Conservation (phyloP, 495 filamentous ascomycete genomes). For the Arthonia radiata region DNA sequence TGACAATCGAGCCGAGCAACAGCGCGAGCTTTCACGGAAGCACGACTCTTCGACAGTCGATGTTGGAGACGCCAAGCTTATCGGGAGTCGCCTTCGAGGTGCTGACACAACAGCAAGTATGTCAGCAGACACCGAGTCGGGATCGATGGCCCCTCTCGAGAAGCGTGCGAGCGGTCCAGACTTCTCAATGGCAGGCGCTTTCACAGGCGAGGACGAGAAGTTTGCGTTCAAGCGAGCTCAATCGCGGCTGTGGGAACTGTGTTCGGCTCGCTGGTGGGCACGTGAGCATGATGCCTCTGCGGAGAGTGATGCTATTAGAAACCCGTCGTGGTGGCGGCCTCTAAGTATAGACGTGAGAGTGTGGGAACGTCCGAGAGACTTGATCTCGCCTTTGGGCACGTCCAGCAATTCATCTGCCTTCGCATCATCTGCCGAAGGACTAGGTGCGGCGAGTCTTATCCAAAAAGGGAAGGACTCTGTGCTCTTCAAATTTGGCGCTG, state of each 20-base stretch:
- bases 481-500: conserved; percentile 13
- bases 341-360: conserved; percentile 27
- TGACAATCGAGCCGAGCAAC: no score
- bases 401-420: conserved; percentile 1
- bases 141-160: no score
- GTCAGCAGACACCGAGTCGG: no score
- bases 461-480: conserved; percentile 15
- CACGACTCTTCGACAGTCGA: no score
- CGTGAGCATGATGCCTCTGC: conserved; percentile 20
- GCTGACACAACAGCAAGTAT: no score
- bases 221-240: conserved; percentile 47
- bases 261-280: conserved; percentile 35
- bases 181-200: conserved; percentile 29
- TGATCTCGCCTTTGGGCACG: no score
- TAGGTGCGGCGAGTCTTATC: conserved; percentile 6
- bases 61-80: no score
- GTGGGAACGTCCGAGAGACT: no score
- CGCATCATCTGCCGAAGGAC: conserved; percentile 5
- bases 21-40: no score
- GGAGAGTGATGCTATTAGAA: no score
- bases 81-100: no score
- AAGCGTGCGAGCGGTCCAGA: conserved; percentile 13
- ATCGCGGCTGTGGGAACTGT: conserved; percentile 47
- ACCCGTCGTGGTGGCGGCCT: conserved; percentile 51
- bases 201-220: conserved; percentile 47